Percentiles rank a stretch among this genome's conserved stretches.
phyloP scores from a whole-genome alignment of 1,139 yeast genomes.

The Scheffersomyces quercinus region DNA sequence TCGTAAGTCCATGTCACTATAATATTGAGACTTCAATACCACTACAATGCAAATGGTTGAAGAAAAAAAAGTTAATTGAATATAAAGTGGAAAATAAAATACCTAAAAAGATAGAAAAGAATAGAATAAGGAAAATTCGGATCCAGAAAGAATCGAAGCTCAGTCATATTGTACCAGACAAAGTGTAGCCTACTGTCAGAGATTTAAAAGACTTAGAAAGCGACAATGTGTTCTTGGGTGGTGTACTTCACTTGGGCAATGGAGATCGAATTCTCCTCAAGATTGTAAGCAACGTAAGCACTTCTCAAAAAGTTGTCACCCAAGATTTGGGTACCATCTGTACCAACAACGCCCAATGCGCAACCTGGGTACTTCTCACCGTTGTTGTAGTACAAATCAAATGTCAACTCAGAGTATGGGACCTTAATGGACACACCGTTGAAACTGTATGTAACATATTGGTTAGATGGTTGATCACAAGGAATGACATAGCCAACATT shows the following conservation, averaged over 20 bases:
- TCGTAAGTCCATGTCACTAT: too few relatives aligned
- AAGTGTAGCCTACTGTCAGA: too few relatives aligned
- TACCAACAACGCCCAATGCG: constrained; percentile 1
- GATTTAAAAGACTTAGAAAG: background rate
- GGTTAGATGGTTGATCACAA: constrained; percentile 15
- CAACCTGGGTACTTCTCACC: constrained; percentile 1
- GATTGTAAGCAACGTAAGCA: constrained; percentile 20
- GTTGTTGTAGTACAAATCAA: constrained; percentile 3
- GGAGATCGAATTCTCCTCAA: constrained; percentile 15
- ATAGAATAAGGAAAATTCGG: too few relatives aligned
- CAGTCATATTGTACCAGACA: too few relatives aligned
- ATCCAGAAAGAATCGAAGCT: too few relatives aligned
- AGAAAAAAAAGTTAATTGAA: too few relatives aligned
- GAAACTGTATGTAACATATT: constrained; percentile 39
- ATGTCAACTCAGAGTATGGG: constrained; percentile 39
- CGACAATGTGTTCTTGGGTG: background rate
- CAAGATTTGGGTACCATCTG: constrained; percentile 6
- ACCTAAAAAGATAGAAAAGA: too few relatives aligned
- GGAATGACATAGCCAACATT: constrained; percentile 19
- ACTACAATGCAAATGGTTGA: too few relatives aligned
- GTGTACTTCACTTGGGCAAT: constrained; percentile 16
- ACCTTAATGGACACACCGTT: constrained; percentile 49
- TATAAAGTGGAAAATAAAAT: too few relatives aligned
- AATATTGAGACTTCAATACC: too few relatives aligned
- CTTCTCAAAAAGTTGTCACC: constrained; percentile 22